Evolutionary conservation across 176 grass and related monocot species (phyloP), one percentile per base, ranked within the genome.

Genomic region (Carex myosuroides): DNA sequence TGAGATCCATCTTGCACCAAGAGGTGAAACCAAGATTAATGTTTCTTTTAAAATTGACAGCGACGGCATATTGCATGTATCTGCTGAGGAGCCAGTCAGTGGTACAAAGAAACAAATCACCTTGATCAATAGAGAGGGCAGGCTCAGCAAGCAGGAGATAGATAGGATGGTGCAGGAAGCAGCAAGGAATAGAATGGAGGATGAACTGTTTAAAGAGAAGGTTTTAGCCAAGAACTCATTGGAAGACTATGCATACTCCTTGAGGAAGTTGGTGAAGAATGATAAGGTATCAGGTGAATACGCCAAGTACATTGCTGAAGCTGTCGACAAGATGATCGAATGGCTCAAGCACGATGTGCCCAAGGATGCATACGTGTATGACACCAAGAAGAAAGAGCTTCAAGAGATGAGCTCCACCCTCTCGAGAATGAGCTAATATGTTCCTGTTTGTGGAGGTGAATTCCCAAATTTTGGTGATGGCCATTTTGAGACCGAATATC

Each of bases 131-230:
- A 85, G 89, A 73, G 91, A 96, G 87, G 94, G 91, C 1, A 81
- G 91, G 4, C 74, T 96, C 3, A 92, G 87, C 80, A 93, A 96
- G 89, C 89, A 93, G 64, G 93, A 95, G n/a, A 92, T 91, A 6
- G 91, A 96, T 83, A 93, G 90, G 85, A 96, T 96, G 94, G 94
- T 96, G 60, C 85, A 91, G 70, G 94, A 96, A 76, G 91, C 94
- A 0, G 91, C 91, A 85, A 92, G 85, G 83, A 93, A 96, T 81
- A 93, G 91, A 86, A 20, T 87, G 0, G 94, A 96, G 85, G 91
- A 93, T 55, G 94, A 96, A 83, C 90, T 93, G 55, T 85, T 92
- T 81, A 92, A 92, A 85, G 91, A 89, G 83, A 95, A 92, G 90
- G 90, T 95, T 4, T 88, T 92, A 60, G 89, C 89, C 14, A 91